Percentiles rank a stretch among this genome's conserved stretches.
Conservation (phyloP, 1,284 basidiomycete genomes). For the Melanopsichium pennsylvanicum region DNA sequence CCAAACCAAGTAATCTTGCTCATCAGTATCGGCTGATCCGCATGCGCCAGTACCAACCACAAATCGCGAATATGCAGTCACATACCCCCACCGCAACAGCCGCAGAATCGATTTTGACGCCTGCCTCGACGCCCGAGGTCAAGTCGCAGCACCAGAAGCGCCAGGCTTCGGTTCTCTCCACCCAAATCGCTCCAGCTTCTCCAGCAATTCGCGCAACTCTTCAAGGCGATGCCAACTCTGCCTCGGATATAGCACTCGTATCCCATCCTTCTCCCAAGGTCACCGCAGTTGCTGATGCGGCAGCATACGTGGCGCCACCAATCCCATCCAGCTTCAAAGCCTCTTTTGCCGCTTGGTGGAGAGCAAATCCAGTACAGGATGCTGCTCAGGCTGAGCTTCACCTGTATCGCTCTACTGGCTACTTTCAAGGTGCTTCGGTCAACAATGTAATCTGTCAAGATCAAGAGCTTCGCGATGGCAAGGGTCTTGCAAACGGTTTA, state of each 20-base stretch:
- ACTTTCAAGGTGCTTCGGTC: conserved; percentile 49
- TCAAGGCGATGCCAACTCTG: conserved; percentile 8
- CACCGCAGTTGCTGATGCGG: neutral
- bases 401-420: conserved; percentile 48
- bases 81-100: conserved; percentile 1
- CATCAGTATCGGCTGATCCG: conserved; percentile 1
- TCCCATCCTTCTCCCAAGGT: neutral
- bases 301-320: conserved; percentile 39
- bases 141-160: conserved; percentile 19
- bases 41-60: neutral
- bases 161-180: conserved; percentile 21
- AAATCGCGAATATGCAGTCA: neutral
- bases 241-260: conserved; percentile 23
- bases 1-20: neutral
- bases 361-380: conserved; percentile 29
- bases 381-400: conserved; percentile 55
- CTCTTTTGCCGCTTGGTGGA: conserved; percentile 56
- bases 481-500: conserved; percentile 26
- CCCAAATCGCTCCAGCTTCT: conserved; percentile 26
- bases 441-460: conserved; percentile 43
- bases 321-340: conserved; percentile 51
- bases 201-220: conserved; percentile 4
- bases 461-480: conserved; percentile 43
- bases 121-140: conserved; percentile 1
- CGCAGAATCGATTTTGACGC: conserved; percentile 6